Evolutionary conservation across 331 rosid species (phyloP).

Genomic region (Ulmus americana): DNA sequence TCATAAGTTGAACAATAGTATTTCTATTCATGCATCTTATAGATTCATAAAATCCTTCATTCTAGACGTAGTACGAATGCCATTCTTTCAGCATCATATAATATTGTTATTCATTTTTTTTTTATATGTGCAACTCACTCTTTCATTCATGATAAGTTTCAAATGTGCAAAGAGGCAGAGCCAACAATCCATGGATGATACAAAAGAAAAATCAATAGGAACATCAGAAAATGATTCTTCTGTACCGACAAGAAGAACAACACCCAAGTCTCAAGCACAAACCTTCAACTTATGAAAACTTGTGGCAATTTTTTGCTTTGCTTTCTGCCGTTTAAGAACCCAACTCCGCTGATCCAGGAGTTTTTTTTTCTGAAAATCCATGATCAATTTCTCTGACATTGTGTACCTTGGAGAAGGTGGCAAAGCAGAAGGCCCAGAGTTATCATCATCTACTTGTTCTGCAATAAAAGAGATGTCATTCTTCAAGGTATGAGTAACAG

Average conservation of each 20-base stretch:
- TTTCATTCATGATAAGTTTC: background rate
- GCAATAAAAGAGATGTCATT: conserved; percentile 29
- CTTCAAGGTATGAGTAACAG: conserved; percentile 26
- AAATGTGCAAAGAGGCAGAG: background rate
- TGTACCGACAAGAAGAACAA: background rate
- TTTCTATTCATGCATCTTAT: too few relatives aligned
- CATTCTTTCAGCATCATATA: too few relatives aligned
- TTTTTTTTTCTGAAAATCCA: conserved; percentile 78
- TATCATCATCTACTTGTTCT: conserved; percentile 52
- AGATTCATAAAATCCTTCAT: too few relatives aligned
- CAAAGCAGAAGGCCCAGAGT: conserved; percentile 40
- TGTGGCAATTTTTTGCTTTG: conserved; percentile 59
- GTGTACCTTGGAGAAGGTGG: conserved; percentile 61
- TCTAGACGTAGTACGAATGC: too few relatives aligned
- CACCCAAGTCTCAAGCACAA: conserved; percentile 23
- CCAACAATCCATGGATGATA: background rate
- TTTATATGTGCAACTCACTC: background rate
- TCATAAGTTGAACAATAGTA: too few relatives aligned
- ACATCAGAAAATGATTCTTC: background rate
- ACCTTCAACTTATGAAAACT: conserved; percentile 83
- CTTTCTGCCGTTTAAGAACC: conserved; percentile 64
- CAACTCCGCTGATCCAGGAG: conserved; percentile 53
- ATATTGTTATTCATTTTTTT: too few relatives aligned
- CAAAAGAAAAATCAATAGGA: background rate
- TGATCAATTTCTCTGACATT: conserved; percentile 83